Conservation (phyloP, 1,284 basidiomycete genomes). For the Ceratobasidium sp. region DNA sequence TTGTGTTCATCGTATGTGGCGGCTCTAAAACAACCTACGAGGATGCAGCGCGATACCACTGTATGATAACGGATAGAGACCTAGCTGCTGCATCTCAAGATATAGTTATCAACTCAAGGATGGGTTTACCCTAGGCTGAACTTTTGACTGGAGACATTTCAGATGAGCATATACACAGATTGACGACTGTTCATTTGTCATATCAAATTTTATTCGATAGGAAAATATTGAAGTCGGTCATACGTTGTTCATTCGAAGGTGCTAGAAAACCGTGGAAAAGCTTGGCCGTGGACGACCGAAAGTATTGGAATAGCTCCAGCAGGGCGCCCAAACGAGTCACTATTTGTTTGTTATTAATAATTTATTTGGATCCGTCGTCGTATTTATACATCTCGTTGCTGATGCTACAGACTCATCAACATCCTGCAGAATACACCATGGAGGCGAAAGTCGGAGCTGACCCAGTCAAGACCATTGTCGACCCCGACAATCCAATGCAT, state of each 20-base stretch:
- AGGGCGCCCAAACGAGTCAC: no score
- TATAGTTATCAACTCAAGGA: neutral
- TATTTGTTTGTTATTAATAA: neutral
- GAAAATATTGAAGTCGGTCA: no score
- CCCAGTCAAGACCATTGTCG: conserved; percentile 5
- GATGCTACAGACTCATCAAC: no score
- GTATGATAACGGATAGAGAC: conserved; percentile 2
- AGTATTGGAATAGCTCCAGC: neutral
- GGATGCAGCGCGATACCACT: conserved; percentile 54
- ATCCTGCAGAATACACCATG: neutral
- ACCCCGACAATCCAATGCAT: conserved; percentile 33
- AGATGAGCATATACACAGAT: no score
- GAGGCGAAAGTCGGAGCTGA: neutral
- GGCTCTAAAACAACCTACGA: conserved; percentile 71
- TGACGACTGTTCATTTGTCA: no score
- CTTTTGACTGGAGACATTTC: no score
- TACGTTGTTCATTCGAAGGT: neutral
- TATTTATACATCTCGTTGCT: neutral
- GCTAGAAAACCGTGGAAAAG: conserved; percentile 5
- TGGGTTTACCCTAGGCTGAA: neutral
- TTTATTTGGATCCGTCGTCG: neutral
- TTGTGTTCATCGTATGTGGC: conserved; percentile 75
- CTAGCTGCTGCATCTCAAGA: neutral
- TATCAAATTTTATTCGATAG: no score
- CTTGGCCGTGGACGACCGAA: neutral